These are phyloP conservation scores for Baeospora myosura DNA, from an alignment of 1,284 basidiomycete genomes.

Conservation along the genomic window DNA sequence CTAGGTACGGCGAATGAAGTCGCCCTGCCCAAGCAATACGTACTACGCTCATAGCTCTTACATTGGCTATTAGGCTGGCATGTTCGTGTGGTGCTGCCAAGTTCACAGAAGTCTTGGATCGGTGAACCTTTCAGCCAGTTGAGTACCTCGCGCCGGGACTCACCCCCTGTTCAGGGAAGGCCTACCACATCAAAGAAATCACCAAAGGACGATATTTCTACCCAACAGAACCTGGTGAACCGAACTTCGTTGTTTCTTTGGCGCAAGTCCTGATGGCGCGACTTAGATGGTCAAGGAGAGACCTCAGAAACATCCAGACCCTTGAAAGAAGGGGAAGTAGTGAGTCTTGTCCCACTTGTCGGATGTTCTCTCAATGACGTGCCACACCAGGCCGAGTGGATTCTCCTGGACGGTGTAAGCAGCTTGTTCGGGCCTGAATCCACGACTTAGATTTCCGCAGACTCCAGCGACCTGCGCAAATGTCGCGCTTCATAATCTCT, in stretches of 20 bases:
- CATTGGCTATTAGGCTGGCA: conserved; percentile 44
- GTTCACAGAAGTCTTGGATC: conserved; percentile 77
- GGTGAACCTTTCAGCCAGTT: conserved; percentile 32
- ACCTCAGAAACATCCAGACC: conserved; percentile 54
- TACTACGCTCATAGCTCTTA: conserved; percentile 4
- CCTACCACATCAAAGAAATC: conserved; percentile 84
- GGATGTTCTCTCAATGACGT: conserved; percentile 3
- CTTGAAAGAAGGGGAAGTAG: conserved; percentile 64
- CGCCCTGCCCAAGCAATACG: not conserved
- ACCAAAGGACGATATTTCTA: conserved; percentile 71
- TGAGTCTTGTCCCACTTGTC: conserved; percentile 23
- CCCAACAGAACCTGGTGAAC: conserved; percentile 61
- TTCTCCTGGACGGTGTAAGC: conserved; percentile 77
- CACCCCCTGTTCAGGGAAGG: conserved; percentile 33
- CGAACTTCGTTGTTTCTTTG: too few species aligned
- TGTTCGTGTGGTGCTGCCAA: not conserved
- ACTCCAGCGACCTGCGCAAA: conserved; percentile 90
- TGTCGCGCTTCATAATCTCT: conserved; percentile 83
- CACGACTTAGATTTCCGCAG: conserved; percentile 30
- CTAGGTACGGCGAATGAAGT: conserved; percentile 49
- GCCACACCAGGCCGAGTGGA: conserved; percentile 67
- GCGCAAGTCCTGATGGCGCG: too few species aligned
- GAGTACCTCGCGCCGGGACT: conserved; percentile 5
- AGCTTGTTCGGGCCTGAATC: conserved; percentile 19
- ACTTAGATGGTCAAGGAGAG: conserved; percentile 68